Evolutionary conservation across 2,329 filamentous ascomycete species (phyloP).

Genomic region (Sclerotinia trifoliorum): DNA sequence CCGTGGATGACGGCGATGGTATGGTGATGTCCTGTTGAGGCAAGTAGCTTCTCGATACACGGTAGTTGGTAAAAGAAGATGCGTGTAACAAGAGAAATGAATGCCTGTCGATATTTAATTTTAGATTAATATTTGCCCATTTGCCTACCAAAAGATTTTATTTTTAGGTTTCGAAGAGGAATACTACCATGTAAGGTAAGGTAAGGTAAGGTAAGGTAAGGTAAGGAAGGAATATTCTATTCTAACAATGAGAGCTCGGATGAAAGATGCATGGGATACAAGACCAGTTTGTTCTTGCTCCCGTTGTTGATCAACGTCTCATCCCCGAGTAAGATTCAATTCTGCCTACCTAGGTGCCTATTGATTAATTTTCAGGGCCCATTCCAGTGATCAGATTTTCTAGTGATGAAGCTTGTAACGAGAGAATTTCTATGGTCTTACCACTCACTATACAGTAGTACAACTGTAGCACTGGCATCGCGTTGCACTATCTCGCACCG

Average conservation of each 20-base stretch:
- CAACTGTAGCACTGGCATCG: too few relatives aligned
- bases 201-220: too few relatives aligned
- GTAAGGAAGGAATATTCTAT: too few relatives aligned
- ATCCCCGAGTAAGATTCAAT: slow-evolving; percentile 2
- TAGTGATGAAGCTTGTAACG: not conserved
- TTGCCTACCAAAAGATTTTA: not conserved
- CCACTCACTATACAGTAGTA: too few relatives aligned
- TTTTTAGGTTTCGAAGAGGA: not conserved
- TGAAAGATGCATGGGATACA: not conserved
- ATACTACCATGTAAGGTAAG: slow-evolving; percentile 6
- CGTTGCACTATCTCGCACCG: too few relatives aligned
- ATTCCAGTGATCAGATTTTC: not conserved
- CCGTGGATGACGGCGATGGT: not conserved
- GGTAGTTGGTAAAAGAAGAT: not conserved
- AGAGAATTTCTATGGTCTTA: not conserved
- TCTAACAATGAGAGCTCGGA: not conserved
- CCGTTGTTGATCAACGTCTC: slow-evolving; percentile 11
- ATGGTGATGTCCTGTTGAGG: not conserved
- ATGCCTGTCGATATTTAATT: not conserved
- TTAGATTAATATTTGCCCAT: not conserved
- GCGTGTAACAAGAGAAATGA: not conserved
- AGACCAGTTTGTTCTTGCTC: slow-evolving; percentile 2
- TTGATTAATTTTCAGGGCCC: not conserved
- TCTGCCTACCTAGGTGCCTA: too few relatives aligned
- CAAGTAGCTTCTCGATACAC: not conserved